Percentiles rank a stretch among this genome's conserved stretches.
Evolutionary conservation across 2,329 filamentous ascomycete species (phyloP).

Genomic region (Cytospora mali): DNA sequence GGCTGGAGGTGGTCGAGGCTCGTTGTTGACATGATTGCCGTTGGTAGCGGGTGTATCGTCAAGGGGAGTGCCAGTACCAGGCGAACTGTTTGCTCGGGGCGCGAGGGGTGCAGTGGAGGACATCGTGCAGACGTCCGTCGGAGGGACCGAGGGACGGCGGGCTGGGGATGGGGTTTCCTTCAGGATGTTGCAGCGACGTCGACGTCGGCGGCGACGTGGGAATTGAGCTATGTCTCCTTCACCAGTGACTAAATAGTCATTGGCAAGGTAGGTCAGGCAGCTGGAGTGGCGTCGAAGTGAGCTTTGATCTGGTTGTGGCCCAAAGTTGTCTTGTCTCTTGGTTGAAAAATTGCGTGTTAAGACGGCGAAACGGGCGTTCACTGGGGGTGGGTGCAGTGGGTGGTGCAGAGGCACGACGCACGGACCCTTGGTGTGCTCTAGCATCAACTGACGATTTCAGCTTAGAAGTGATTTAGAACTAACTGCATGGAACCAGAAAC

Average conservation of each 20-base stretch:
- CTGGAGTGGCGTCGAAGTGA: constrained; percentile 15
- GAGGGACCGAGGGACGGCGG: not conserved
- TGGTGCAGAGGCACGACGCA: not conserved
- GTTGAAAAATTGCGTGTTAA: constrained; percentile 19
- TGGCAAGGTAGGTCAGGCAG: constrained; percentile 19
- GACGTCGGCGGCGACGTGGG: not conserved
- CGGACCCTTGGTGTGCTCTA: not conserved
- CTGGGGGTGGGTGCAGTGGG: not conserved
- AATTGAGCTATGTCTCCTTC: constrained; percentile 16
- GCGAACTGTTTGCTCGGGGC: constrained; percentile 17
- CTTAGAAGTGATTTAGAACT: not conserved
- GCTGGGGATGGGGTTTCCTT: constrained; percentile 4
- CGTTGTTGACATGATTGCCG: constrained; percentile 40
- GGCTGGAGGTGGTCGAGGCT: constrained; percentile 46
- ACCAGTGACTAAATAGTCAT: constrained; percentile 18
- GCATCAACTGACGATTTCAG: not conserved
- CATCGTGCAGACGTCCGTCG: constrained; percentile 21
- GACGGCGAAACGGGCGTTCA: constrained; percentile 3
- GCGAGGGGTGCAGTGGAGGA: constrained; percentile 23
- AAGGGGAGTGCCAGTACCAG: constrained; percentile 26
- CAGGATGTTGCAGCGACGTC: constrained; percentile 17
- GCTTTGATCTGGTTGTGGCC: constrained; percentile 13
- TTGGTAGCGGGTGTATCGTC: constrained; percentile 39
- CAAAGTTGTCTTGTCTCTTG: constrained; percentile 14
- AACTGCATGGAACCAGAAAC: not conserved